A percentile compares a stretch with the other conserved stretches of the same genome.
These are phyloP conservation scores for Xanthoconium separans DNA, from an alignment of 1,284 basidiomycete species.

Conservation along the genomic window DNA sequence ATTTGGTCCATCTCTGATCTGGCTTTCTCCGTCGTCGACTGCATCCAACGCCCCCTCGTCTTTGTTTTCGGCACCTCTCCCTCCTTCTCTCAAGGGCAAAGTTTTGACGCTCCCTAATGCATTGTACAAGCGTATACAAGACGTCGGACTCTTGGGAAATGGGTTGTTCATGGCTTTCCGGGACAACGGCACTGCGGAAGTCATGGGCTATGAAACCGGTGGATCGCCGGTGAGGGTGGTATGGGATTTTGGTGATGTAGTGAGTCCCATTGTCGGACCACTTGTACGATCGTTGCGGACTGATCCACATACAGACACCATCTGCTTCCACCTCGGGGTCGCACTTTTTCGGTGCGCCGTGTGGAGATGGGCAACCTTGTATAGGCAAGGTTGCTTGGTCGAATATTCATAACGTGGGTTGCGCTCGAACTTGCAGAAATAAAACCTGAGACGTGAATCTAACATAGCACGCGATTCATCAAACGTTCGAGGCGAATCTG, in stretches of 20 bases:
- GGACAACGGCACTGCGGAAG: constrained; percentile 52
- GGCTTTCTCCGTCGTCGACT: constrained; percentile 56
- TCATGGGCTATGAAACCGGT: constrained; percentile 45
- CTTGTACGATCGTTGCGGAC: constrained; percentile 3
- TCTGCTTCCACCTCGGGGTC: constrained; percentile 45
- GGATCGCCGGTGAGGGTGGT: constrained; percentile 45
- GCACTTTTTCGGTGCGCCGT: constrained; percentile 60
- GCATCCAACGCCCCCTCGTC: constrained; percentile 16
- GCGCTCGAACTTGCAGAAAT: constrained; percentile 1
- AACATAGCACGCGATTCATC: constrained; percentile 48
- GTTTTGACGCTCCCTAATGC: constrained; percentile 42
- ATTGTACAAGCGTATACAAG: constrained; percentile 49
- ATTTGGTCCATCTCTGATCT: constrained; percentile 48
- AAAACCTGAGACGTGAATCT: neutral
- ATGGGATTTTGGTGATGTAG: constrained; percentile 61
- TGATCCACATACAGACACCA: constrained; percentile 31
- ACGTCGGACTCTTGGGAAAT: constrained; percentile 49
- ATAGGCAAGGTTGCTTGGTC: constrained; percentile 79
- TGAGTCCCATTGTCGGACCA: constrained; percentile 33
- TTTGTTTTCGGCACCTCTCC: constrained; percentile 55
- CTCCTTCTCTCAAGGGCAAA: constrained; percentile 53
- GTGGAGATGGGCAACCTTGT: constrained; percentile 56
- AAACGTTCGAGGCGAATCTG: constrained; percentile 59
- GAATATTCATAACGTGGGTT: constrained; percentile 51
- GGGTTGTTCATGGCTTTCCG: constrained; percentile 56